phyloP scores from a whole-genome alignment of 2,329 filamentous ascomycete genomes.

The Epicoccum nigrum region DNA sequence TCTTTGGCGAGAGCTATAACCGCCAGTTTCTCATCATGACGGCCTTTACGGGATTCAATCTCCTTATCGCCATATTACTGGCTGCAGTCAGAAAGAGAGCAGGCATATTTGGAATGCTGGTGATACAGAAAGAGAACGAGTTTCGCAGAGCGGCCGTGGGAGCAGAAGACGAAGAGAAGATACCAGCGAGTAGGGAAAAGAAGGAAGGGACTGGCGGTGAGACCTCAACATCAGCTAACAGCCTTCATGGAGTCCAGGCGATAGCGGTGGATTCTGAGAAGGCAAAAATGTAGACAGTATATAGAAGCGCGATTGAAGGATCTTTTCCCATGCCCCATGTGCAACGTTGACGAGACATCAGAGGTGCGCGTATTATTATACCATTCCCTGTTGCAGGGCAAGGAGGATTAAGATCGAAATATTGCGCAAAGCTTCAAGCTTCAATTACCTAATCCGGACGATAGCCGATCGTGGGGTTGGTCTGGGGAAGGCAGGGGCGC shows the following conservation, averaged over 20 bases:
- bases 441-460: too few species aligned
- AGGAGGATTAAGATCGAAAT: too few species aligned
- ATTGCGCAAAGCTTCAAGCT: too few species aligned
- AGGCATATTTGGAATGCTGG: conserved; percentile 31
- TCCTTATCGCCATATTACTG: conserved; percentile 29
- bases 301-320: not conserved
- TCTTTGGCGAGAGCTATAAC: conserved; percentile 42
- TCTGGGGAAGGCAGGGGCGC: not conserved
- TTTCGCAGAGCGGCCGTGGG: conserved; percentile 22
- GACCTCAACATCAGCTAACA: not conserved
- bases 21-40: conserved; percentile 40
- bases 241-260: not conserved
- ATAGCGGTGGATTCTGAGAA: not conserved
- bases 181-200: not conserved
- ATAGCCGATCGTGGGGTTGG: not conserved
- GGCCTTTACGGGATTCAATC: conserved; percentile 33
- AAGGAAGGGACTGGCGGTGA: not conserved
- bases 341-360: too few species aligned
- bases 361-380: too few species aligned
- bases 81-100: conserved; percentile 28
- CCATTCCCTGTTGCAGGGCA: too few species aligned
- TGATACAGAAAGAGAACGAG: conserved; percentile 32
- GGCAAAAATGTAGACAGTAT: not conserved
- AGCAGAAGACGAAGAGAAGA: conserved; percentile 5
- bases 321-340: too few species aligned